phyloP scores from a whole-genome alignment of 2,329 filamentous ascomycete species.

The Paradendryphiella salina region DNA sequence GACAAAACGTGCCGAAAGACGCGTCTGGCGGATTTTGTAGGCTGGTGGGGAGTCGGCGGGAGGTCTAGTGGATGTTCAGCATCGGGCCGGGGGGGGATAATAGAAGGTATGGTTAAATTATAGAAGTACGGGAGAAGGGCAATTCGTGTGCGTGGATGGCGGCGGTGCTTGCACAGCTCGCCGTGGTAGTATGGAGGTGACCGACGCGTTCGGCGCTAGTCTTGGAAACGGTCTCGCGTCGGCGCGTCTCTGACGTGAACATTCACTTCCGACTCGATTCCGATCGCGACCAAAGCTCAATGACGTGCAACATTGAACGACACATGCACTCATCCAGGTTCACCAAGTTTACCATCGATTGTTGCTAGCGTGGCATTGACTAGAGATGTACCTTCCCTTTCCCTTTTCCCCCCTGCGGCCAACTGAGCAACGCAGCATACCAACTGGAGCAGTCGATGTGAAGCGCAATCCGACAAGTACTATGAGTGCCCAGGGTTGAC shows the following conservation, averaged over 20 bases:
- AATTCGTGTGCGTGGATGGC: slow-evolving; percentile 28
- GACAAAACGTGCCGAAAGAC: slow-evolving; percentile 28
- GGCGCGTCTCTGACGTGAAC: slow-evolving; percentile 27
- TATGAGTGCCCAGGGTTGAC: slow-evolving; percentile 20
- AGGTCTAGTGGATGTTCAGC: slow-evolving; percentile 26
- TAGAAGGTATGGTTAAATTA: slow-evolving; percentile 19
- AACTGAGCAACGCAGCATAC: no score
- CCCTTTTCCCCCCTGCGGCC: no score
- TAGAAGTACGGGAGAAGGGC: slow-evolving; percentile 16
- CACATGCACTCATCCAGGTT: neutral
- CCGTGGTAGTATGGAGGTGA: slow-evolving; percentile 18
- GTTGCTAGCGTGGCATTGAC: no score
- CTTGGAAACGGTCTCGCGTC: slow-evolving; percentile 16
- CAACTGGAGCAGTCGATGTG: neutral
- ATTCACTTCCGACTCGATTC: slow-evolving; percentile 19
- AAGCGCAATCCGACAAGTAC: neutral
- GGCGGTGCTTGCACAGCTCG: slow-evolving; percentile 31
- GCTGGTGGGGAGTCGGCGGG: slow-evolving; percentile 12
- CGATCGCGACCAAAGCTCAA: slow-evolving; percentile 4
- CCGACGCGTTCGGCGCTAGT: slow-evolving; percentile 32
- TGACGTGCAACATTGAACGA: neutral
- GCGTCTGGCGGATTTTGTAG: slow-evolving; percentile 30
- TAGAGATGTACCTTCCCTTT: no score
- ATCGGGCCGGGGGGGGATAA: slow-evolving; percentile 22
- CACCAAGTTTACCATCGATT: neutral